Conservation (phyloP, 2,329 filamentous ascomycete genomes). For the Teratosphaeria destructans region DNA sequence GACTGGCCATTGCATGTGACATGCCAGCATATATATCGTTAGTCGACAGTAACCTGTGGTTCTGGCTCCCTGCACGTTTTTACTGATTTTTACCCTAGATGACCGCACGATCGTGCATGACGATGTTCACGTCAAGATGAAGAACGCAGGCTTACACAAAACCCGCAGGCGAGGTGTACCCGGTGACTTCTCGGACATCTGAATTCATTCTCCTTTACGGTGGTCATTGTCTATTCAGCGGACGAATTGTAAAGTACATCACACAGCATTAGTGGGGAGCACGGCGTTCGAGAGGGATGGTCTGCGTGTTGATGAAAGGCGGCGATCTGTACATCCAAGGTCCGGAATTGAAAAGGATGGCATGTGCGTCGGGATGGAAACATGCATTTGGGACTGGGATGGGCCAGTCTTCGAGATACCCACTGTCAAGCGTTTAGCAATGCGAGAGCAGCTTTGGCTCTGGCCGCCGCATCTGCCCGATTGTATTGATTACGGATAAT, state of each 20-base stretch:
- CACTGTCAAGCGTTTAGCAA: background rate
- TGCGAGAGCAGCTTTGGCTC: background rate
- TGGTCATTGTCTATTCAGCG: background rate
- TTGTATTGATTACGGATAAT: background rate
- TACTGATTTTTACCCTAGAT: slow-evolving; percentile 1
- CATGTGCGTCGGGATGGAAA: background rate
- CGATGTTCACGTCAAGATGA: slow-evolving; percentile 1
- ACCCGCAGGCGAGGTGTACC: slow-evolving; percentile 8
- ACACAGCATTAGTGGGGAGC: background rate
- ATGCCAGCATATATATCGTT: background rate
- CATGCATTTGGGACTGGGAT: background rate
- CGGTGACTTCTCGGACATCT: slow-evolving; percentile 13
- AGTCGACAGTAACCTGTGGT: background rate
- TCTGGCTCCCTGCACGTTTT: background rate
- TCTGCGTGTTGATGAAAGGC: background rate
- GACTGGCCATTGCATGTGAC: slow-evolving; percentile 1
- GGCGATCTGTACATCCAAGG: background rate
- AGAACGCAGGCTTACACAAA: slow-evolving; percentile 7
- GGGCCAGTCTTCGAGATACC: background rate
- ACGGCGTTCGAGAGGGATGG: background rate
- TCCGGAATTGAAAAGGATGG: background rate
- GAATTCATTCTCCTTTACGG: background rate
- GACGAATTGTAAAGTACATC: slow-evolving; percentile 3
- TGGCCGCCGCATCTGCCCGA: background rate
- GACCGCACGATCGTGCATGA: slow-evolving; percentile 1